Base-by-base conservation (phyloP, 345 rosid genomes). In the Camelina laxa region DNA sequence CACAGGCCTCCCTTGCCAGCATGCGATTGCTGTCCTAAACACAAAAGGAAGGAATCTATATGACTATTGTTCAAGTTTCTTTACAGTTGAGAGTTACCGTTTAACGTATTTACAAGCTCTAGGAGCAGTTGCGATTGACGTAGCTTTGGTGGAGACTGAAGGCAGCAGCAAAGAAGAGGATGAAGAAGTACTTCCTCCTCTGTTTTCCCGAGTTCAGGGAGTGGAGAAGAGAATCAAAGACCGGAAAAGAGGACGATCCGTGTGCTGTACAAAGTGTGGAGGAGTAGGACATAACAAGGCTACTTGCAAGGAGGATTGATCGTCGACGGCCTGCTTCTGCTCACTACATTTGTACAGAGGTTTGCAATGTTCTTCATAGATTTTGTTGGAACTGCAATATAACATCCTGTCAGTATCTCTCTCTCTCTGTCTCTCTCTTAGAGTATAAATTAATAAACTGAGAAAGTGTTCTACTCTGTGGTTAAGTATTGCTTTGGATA, bases 201-300 rank as follows among this genome's bases (percentile, higher is more conserved):
- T 96, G 3, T 58, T 83, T 22, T 78, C 84, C 0, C 78, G 81
- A 59, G 84, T 84, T 31, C 82, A 89, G 20, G 64, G 72, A 65
- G 82, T 69, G 22, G 90, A 75, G 3, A 84, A 87, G 77, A 88
- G 87, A 74, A 56, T 78, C 59, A 36, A 75, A 48, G 75, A 83
- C 76, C 39, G 69, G 82, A 63, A 80, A 77, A 22, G 89, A 87
- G 67, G 80, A 80, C 27, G 83, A 79, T 62, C 86, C 8, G 86
- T 88, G 65, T 78, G 87, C 35, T 91, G 97, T 86, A 79, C 88
- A 69, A 87, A 69, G 75, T 93, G 96, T 81, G 88, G 84, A 69
- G 90, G 90, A 41, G 92, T 84, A 36, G 98, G 98, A 77, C 97
- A 91, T 74, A 89, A 89, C 69, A 91, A 89, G 75, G 84, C 81